Conservation (phyloP, 2,329 filamentous ascomycete species). For the Cordyceps javanica region DNA sequence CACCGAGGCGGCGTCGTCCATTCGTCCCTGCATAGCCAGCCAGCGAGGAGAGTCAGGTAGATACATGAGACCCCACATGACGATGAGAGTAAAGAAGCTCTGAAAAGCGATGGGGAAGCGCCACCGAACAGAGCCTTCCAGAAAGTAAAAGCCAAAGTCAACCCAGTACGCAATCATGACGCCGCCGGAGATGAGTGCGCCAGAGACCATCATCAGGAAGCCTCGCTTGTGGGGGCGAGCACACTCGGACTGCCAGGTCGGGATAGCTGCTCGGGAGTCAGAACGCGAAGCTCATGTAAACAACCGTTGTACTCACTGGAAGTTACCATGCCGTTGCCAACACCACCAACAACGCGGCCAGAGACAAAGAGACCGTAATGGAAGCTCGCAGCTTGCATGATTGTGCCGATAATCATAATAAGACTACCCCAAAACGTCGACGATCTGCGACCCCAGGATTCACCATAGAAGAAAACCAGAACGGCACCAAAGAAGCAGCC, state of each 20-base stretch:
- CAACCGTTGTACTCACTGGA: slow-evolving; percentile 14
- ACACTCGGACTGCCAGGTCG: slow-evolving; percentile 25
- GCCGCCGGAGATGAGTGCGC: slow-evolving; percentile 23
- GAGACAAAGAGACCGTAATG: slow-evolving; percentile 21
- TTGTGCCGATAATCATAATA: slow-evolving; percentile 25
- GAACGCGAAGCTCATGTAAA: not conserved
- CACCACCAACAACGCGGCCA: slow-evolving; percentile 22
- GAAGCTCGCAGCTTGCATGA: slow-evolving; percentile 21
- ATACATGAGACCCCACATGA: slow-evolving; percentile 50
- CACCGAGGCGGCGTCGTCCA: slow-evolving; percentile 21
- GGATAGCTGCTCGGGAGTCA: slow-evolving; percentile 17
- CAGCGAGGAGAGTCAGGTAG: slow-evolving; percentile 41
- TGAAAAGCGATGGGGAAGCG: slow-evolving; percentile 28
- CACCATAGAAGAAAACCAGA: slow-evolving; percentile 24
- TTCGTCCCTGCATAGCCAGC: slow-evolving; percentile 35
- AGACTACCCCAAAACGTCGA: slow-evolving; percentile 27
- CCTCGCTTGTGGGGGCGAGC: slow-evolving; percentile 23
- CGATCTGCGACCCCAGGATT: slow-evolving; percentile 25
- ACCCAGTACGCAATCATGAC: slow-evolving; percentile 29
- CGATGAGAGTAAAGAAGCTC: slow-evolving; percentile 29
- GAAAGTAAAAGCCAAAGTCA: slow-evolving; percentile 26
- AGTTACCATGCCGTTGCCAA: slow-evolving; percentile 25
- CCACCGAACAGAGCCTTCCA: slow-evolving; percentile 26
- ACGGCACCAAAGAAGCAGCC: slow-evolving; percentile 25
- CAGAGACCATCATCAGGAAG: slow-evolving; percentile 23